A percentile compares a stretch with the other conserved stretches of the same genome.
phyloP scores from a whole-genome alignment of 2,329 filamentous ascomycete species.

The Catunica adiposa region DNA sequence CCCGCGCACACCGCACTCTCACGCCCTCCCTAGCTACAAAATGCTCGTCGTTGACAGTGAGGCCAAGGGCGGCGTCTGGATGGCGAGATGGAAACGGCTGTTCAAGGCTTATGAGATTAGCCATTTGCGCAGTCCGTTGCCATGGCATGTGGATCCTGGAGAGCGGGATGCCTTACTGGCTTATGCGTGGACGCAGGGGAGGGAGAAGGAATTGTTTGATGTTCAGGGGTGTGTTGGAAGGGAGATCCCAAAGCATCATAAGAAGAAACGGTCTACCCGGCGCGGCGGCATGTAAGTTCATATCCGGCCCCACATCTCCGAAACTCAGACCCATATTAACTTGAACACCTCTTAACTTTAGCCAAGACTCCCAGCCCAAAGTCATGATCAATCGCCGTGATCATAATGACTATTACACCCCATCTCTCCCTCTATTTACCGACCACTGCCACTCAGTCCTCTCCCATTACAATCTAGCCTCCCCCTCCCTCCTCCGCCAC shows the following conservation, averaged over 20 bases:
- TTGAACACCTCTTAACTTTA: not conserved
- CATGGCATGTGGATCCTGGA: conserved; percentile 63
- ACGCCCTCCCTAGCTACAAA: conserved; percentile 20
- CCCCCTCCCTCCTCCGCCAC: conserved; percentile 38
- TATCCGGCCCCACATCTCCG: not conserved
- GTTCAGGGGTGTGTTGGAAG: conserved; percentile 61
- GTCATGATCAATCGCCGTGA: conserved; percentile 48
- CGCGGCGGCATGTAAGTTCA: conserved; percentile 27
- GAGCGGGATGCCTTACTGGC: conserved; percentile 59
- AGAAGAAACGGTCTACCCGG: conserved; percentile 38
- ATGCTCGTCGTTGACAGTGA: conserved; percentile 48
- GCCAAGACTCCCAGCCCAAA: conserved; percentile 11
- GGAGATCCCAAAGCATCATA: conserved; percentile 63
- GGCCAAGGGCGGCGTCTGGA: conserved; percentile 45
- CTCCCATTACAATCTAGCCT: conserved; percentile 31
- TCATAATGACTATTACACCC: conserved; percentile 52
- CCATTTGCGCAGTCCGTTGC: conserved; percentile 63
- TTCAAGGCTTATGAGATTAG: conserved; percentile 54
- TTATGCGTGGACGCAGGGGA: conserved; percentile 43
- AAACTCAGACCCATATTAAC: not conserved
- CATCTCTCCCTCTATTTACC: conserved; percentile 42
- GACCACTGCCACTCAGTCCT: conserved; percentile 44
- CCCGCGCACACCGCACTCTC: conserved; percentile 8
- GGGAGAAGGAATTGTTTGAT: conserved; percentile 50
- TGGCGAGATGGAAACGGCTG: conserved; percentile 52